A percentile compares a stretch with the other conserved stretches of the same genome.
These are phyloP conservation scores for Kazachstania africana DNA, from an alignment of 805 yeast species.

Conservation along the genomic window DNA sequence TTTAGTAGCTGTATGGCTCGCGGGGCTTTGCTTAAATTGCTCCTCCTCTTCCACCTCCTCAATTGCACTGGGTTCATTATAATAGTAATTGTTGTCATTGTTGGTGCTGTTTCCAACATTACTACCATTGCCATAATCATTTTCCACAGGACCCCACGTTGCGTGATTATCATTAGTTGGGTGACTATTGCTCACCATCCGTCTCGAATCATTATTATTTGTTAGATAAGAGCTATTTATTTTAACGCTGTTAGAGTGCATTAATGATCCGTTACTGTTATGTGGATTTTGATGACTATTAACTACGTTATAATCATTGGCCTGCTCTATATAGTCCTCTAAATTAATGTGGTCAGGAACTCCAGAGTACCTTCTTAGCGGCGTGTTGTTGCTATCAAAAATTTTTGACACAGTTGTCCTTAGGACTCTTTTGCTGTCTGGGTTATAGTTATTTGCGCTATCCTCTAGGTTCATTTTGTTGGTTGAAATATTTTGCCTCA, in stretches of 20 bases:
- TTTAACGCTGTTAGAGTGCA: constrained; percentile 3
- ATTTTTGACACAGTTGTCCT: constrained; percentile 62
- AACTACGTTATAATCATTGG: constrained; percentile 1
- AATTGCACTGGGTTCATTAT: constrained; percentile 8
- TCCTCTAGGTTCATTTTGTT: constrained; percentile 1
- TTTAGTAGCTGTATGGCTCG: background rate
- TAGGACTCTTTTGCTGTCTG: constrained; percentile 26
- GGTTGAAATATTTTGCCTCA: constrained; percentile 7
- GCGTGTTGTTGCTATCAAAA: constrained; percentile 63
- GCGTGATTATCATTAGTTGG: background rate
- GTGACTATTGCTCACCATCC: background rate
- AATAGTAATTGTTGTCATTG: constrained; percentile 1
- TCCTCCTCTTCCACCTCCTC: constrained; percentile 10
- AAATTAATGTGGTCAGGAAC: constrained; percentile 47
- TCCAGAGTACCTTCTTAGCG: constrained; percentile 62
- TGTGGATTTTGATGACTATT: background rate
- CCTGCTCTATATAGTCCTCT: constrained; percentile 33
- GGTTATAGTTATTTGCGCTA: constrained; percentile 1
- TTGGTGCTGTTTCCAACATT: background rate
- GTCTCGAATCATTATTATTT: constrained; percentile 2
- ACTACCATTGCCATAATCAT: background rate
- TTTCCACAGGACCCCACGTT: constrained; percentile 3
- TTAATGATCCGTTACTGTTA: background rate
- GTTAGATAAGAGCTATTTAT: constrained; percentile 2
- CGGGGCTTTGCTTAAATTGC: no score